These are phyloP conservation scores for Penicillium sclerotiorum DNA, from an alignment of 2,329 filamentous ascomycete genomes.

Conservation along the genomic window DNA sequence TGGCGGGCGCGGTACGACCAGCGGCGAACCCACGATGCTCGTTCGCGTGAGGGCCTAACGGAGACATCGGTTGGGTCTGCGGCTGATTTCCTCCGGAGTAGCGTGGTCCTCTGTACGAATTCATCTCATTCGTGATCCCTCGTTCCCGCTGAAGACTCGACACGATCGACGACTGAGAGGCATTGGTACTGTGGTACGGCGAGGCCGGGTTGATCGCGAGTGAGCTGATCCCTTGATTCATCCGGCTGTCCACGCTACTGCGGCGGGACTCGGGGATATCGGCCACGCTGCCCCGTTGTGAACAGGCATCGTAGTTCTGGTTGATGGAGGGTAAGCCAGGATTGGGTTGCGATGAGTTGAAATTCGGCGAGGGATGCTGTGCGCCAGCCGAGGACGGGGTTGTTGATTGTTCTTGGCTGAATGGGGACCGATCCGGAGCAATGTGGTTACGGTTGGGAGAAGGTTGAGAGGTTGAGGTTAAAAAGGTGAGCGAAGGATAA, in stretches of 20 bases:
- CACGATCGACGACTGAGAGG: conserved; percentile 49
- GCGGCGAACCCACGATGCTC: conserved; percentile 47
- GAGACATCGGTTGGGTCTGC: too few species aligned
- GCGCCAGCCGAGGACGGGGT: conserved; percentile 41
- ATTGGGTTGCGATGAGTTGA: conserved; percentile 40
- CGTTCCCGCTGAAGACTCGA: conserved; percentile 47
- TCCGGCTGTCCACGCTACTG: conserved; percentile 53
- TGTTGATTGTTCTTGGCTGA: conserved; percentile 42
- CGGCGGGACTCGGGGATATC: conserved; percentile 52
- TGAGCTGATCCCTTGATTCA: conserved; percentile 53
- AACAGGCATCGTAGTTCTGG: conserved; percentile 57
- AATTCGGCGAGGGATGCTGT: conserved; percentile 42
- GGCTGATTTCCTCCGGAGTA: conserved; percentile 42
- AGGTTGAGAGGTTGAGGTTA: conserved; percentile 49
- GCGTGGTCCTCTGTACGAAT: conserved; percentile 43
- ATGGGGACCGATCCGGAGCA: conserved; percentile 46
- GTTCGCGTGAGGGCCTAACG: conserved; percentile 40
- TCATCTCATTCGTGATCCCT: conserved; percentile 44
- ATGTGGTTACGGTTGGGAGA: conserved; percentile 47
- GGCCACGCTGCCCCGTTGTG: conserved; percentile 45
- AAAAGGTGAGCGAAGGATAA: conserved; percentile 46
- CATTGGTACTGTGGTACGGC: conserved; percentile 51
- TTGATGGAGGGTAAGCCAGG: conserved; percentile 60
- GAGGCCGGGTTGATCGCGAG: conserved; percentile 51
- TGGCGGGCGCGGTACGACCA: conserved; percentile 52